A percentile compares a stretch with the other conserved stretches of the same genome.
Conservation (phyloP, 2,329 filamentous ascomycete species). For the Colletotrichum kahawae region DNA sequence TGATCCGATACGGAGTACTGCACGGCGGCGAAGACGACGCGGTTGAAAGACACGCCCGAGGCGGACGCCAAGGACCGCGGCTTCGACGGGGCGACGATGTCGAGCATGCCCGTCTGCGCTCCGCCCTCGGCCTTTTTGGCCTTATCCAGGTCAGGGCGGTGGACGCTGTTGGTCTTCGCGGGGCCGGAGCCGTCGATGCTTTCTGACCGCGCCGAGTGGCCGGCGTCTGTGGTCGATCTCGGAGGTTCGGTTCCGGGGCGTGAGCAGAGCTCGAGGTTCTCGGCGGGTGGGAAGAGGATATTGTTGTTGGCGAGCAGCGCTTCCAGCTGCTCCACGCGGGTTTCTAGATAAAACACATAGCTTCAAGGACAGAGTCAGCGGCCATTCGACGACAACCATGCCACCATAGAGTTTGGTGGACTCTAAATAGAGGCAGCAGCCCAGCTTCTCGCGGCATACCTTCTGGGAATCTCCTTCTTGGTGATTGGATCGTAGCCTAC, state of each 20-base stretch:
- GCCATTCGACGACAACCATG: conserved; percentile 40
- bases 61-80: conserved; percentile 83
- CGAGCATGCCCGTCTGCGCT: conserved; percentile 63
- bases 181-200: conserved; percentile 28
- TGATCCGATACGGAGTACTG: conserved; percentile 71
- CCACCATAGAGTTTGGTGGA: background rate
- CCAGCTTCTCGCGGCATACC: conserved; percentile 46
- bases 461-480: conserved; percentile 92
- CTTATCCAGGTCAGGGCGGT: conserved; percentile 26
- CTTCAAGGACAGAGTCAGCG: conserved; percentile 42
- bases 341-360: conserved; percentile 95
- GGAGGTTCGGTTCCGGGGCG: conserved; percentile 45
- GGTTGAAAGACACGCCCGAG: conserved; percentile 91
- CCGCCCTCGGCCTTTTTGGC: conserved; percentile 34
- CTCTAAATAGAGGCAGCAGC: background rate
- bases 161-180: conserved; percentile 45
- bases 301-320: conserved; percentile 71
- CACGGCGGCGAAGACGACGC: conserved; percentile 92
- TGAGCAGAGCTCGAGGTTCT: conserved; percentile 70
- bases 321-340: conserved; percentile 83
- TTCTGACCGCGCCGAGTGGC: conserved; percentile 39
- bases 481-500: conserved; percentile 97
- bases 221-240: conserved; percentile 35
- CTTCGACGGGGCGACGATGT: conserved; percentile 78
- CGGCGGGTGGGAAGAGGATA: conserved; percentile 74